Conservation (phyloP, 768 basidiomycete species). For the Clavulina sp. region DNA sequence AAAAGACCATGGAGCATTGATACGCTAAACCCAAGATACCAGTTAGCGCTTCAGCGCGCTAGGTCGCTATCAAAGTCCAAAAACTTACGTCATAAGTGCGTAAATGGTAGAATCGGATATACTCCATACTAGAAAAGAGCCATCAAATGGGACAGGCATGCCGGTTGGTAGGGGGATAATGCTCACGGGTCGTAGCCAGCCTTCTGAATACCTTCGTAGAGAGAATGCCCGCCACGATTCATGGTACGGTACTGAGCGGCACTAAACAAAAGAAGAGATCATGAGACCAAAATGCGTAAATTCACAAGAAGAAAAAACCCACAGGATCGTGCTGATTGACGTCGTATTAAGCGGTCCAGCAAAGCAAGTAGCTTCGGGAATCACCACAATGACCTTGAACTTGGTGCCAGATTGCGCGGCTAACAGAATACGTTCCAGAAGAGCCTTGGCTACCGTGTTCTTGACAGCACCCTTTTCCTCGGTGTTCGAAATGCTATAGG, state of each 20-base stretch:
- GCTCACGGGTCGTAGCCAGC: slow-evolving; percentile 65
- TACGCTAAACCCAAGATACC: not conserved
- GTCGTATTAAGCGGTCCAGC: slow-evolving; percentile 59
- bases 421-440: slow-evolving; percentile 71
- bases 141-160: not conserved
- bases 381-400: slow-evolving; percentile 76
- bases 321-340: slow-evolving; percentile 68
- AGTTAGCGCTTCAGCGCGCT: not conserved
- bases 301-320: slow-evolving; percentile 28
- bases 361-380: slow-evolving; percentile 80
- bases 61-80: not conserved
- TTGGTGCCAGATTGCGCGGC: slow-evolving; percentile 52
- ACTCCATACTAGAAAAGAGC: slow-evolving; percentile 38
- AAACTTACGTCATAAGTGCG: slow-evolving; percentile 49
- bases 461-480: slow-evolving; percentile 43
- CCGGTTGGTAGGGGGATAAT: not conserved
- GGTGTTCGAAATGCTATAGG: slow-evolving; percentile 57
- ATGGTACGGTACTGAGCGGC: slow-evolving; percentile 38
- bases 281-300: slow-evolving; percentile 20
- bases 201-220: slow-evolving; percentile 64
- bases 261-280: not conserved
- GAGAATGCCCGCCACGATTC: slow-evolving; percentile 73
- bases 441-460: slow-evolving; percentile 69
- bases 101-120: slow-evolving; percentile 84
- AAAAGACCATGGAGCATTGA: slow-evolving; percentile 6